Percentiles rank a stretch among this genome's conserved stretches.
Evolutionary conservation across 2,329 filamentous ascomycete genomes (phyloP).

Genomic region (Fusarium sororula): DNA sequence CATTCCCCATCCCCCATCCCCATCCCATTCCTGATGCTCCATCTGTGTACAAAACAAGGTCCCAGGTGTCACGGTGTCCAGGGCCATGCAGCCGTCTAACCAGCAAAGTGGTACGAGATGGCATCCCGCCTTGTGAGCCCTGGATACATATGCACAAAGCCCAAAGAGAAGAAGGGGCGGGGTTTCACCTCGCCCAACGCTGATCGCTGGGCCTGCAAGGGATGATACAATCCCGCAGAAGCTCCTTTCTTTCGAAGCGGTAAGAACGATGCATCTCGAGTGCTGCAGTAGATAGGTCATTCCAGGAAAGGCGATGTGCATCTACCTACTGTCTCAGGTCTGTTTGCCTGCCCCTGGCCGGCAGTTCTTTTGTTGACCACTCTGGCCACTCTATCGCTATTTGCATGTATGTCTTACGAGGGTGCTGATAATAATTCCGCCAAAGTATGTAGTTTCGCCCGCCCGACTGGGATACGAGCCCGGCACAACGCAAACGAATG

Average conservation of each 20-base stretch:
- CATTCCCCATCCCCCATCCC: neutral
- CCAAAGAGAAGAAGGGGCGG: slow-evolving; percentile 36
- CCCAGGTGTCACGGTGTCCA: slow-evolving; percentile 6
- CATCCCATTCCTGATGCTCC: neutral
- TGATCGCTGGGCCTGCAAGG: slow-evolving; percentile 38
- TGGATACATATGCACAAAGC: slow-evolving; percentile 33
- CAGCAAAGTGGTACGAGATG: slow-evolving; percentile 37
- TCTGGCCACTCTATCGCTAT: neutral
- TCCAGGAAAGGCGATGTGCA: slow-evolving; percentile 1
- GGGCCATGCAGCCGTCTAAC: slow-evolving; percentile 31
- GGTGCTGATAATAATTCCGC: neutral
- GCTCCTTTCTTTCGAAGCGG: slow-evolving; percentile 1
- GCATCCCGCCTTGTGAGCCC: slow-evolving; percentile 26
- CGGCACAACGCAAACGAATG: neutral
- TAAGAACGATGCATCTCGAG: slow-evolving; percentile 6
- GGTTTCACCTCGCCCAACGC: slow-evolving; percentile 27
- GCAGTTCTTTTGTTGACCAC: slow-evolving; percentile 6
- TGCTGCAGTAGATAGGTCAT: neutral
- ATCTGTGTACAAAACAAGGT: slow-evolving; percentile 1
- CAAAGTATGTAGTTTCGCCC: neutral
- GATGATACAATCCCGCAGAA: slow-evolving; percentile 22
- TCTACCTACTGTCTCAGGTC: slow-evolving; percentile 3
- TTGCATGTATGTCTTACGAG: neutral
- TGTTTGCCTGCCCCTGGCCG: neutral
- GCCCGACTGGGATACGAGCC: neutral